Conservation (phyloP, 495 filamentous ascomycete genomes). For the Immersiella caudata region DNA sequence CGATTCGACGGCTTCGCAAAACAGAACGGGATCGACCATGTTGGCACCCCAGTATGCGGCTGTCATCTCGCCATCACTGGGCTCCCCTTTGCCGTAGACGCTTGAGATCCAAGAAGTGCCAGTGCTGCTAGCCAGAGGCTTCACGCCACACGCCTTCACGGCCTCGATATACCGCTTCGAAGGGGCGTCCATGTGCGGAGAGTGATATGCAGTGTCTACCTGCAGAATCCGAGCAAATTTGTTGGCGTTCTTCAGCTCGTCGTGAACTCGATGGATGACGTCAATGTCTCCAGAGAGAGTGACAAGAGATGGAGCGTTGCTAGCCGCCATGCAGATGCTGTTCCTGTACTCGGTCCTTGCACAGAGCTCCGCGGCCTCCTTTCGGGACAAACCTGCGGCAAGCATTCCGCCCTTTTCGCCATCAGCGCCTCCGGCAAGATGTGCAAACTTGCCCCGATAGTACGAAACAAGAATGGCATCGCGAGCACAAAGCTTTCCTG, state of each 20-base stretch:
- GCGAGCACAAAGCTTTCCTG: conserved; percentile 48
- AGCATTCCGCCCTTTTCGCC: conserved; percentile 46
- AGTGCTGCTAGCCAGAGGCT: conserved; percentile 24
- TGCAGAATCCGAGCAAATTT: conserved; percentile 48
- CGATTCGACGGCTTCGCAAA: conserved; percentile 53
- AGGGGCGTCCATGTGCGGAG: conserved; percentile 56
- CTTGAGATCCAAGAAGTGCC: conserved; percentile 44
- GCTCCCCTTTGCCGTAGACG: conserved; percentile 37
- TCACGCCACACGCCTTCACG: conserved; percentile 34
- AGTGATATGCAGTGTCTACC: conserved; percentile 64
- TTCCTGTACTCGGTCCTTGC: conserved; percentile 26
- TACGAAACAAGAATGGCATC: conserved; percentile 52
- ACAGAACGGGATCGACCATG: conserved; percentile 59
- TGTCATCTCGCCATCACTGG: conserved; percentile 27
- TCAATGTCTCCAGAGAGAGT: conserved; percentile 50
- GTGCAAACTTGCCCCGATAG: conserved; percentile 45
- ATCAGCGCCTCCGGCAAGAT: conserved; percentile 34
- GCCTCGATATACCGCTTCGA: conserved; percentile 45
- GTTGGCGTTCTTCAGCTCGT: conserved; percentile 33
- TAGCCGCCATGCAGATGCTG: conserved; percentile 46
- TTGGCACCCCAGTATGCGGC: conserved; percentile 62
- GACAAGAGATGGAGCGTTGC: conserved; percentile 41
- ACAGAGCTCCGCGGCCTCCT: conserved; percentile 42
- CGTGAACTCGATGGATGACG: conserved; percentile 39
- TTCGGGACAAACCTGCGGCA: conserved; percentile 37